Percentiles rank a stretch among this genome's conserved stretches.
phyloP scores from a whole-genome alignment of 805 yeast species.

The Saccharomycopsis amapae region DNA sequence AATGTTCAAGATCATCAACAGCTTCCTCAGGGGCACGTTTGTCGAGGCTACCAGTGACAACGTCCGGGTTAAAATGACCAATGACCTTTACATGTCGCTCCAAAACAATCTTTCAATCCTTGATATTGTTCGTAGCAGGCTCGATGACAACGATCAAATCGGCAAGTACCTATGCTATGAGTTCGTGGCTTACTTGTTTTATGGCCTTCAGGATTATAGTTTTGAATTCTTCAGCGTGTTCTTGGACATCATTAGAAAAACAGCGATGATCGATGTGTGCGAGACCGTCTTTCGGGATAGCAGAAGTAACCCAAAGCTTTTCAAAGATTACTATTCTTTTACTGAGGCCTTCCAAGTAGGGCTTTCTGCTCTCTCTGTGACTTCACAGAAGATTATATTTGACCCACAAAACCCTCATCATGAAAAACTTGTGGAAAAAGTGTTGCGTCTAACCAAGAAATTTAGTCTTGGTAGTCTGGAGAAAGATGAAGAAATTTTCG shows the following conservation, averaged over 20 bases:
- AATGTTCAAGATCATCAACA: slow-evolving; percentile 33
- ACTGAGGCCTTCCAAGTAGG: not conserved
- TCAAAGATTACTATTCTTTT: not conserved
- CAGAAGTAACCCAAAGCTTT: not conserved
- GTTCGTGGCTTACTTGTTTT: slow-evolving; percentile 1
- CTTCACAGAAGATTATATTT: not conserved
- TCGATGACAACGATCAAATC: not conserved
- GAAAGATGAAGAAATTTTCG: slow-evolving; percentile 24
- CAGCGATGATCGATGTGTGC: slow-evolving; percentile 19
- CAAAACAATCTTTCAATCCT: slow-evolving; percentile 10
- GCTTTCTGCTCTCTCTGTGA: not conserved
- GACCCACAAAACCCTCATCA: slow-evolving; percentile 6
- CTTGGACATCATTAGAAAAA: slow-evolving; percentile 8
- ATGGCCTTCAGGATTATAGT: not conserved
- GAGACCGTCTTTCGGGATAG: slow-evolving; percentile 22
- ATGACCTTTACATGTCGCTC: slow-evolving; percentile 19
- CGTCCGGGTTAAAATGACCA: slow-evolving; percentile 16
- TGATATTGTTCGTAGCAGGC: slow-evolving; percentile 8
- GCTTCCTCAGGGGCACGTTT: slow-evolving; percentile 24
- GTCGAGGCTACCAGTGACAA: slow-evolving; percentile 15
- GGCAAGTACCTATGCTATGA: slow-evolving; percentile 2
- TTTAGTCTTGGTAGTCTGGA: not conserved
- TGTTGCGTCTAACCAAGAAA: slow-evolving; percentile 5
- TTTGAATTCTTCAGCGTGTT: not conserved
- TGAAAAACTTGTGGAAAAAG: slow-evolving; percentile 11